Evolutionary conservation across 768 basidiomycete genomes (phyloP).

Genomic region (Collybia sp.): DNA sequence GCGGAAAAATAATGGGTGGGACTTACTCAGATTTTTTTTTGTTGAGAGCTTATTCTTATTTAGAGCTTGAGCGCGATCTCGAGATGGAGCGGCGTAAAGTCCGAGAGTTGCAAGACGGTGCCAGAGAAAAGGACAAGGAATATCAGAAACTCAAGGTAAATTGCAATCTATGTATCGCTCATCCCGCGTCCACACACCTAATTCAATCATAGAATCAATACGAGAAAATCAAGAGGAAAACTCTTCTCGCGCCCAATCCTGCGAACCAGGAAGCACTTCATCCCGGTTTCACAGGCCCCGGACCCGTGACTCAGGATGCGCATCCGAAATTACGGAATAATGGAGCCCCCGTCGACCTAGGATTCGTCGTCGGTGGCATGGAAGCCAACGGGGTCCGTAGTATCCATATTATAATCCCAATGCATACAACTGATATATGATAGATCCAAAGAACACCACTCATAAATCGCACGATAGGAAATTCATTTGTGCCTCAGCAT

Average conservation of each 20-base stretch:
- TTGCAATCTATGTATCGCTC: not conserved
- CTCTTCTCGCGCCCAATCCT: slow-evolving; percentile 51
- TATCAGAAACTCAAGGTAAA: slow-evolving; percentile 81
- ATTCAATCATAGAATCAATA: slow-evolving; percentile 50
- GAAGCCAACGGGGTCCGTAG: slow-evolving; percentile 62
- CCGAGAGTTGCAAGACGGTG: slow-evolving; percentile 67
- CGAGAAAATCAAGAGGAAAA: slow-evolving; percentile 80
- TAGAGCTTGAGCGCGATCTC: slow-evolving; percentile 77
- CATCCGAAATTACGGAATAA: not conserved
- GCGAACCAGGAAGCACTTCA: slow-evolving; percentile 11
- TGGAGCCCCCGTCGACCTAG: slow-evolving; percentile 37
- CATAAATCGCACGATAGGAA: slow-evolving; percentile 39
- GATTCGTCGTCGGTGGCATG: slow-evolving; percentile 60
- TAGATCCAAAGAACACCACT: slow-evolving; percentile 73
- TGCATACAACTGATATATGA: too few relatives aligned
- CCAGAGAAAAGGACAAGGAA: slow-evolving; percentile 78
- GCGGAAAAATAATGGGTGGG: slow-evolving; percentile 61
- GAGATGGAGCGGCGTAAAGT: slow-evolving; percentile 75
- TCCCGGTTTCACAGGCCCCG: slow-evolving; percentile 6
- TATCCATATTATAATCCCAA: slow-evolving; percentile 18
- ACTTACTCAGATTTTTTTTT: slow-evolving; percentile 8
- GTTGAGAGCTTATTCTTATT: not conserved
- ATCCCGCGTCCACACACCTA: not conserved
- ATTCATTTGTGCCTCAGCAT: slow-evolving; percentile 19
- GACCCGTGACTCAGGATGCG: slow-evolving; percentile 7